These are phyloP conservation scores for Benincasa hispida DNA, from an alignment of 306 rosid species.

Conservation along the genomic window DNA sequence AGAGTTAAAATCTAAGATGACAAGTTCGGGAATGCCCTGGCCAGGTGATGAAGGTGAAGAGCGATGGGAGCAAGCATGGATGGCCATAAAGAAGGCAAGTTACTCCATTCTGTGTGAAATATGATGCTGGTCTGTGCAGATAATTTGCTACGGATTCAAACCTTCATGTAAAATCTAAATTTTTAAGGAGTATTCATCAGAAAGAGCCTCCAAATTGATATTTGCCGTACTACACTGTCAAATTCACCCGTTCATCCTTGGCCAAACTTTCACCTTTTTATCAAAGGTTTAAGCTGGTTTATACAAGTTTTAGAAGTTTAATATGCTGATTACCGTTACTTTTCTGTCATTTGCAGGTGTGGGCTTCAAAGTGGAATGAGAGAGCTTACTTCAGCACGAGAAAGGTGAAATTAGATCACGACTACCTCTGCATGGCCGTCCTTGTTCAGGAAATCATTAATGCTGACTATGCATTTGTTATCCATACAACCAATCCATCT, in stretches of 20 bases:
- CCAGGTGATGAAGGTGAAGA: conserved; percentile 96
- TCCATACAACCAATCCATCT: conserved; percentile 93
- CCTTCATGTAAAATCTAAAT: neutral
- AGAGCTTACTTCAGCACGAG: conserved; percentile 93
- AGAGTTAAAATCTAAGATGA: conserved; percentile 72
- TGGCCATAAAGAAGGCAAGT: conserved; percentile 74
- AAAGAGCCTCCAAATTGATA: neutral
- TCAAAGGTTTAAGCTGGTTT: neutral
- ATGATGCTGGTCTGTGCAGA: neutral
- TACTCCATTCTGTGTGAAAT: conserved; percentile 11
- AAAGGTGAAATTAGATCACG: conserved; percentile 87
- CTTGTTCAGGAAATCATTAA: conserved; percentile 92
- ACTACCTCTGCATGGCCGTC: conserved; percentile 92
- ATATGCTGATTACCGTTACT: neutral
- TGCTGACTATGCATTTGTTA: conserved; percentile 96
- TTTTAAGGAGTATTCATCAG: neutral
- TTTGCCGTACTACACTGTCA: neutral
- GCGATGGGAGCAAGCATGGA: conserved; percentile 92
- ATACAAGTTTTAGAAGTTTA: neutral
- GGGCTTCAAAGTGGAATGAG: conserved; percentile 99
- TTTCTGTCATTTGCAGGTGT: conserved; percentile 46
- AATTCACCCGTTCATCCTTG: neutral
- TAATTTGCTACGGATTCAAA: neutral
- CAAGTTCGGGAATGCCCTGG: conserved; percentile 98
- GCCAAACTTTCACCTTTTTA: neutral